Evolutionary conservation across 306 rosid species (phyloP).

Genomic region (Pyrus betulifolia): DNA sequence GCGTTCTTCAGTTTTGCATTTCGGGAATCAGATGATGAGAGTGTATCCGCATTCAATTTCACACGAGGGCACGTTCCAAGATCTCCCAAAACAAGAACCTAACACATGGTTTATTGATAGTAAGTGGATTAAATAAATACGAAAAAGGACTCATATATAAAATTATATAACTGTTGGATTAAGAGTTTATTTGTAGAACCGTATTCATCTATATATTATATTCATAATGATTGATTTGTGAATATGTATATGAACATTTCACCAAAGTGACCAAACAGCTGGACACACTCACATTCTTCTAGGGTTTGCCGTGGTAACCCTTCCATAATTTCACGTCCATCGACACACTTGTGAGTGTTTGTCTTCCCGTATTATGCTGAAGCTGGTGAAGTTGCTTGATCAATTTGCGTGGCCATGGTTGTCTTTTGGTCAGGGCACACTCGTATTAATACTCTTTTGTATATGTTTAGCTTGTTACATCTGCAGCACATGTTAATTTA

Average conservation of each 20-base stretch:
- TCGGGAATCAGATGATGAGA: too few relatives aligned
- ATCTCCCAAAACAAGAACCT: too few relatives aligned
- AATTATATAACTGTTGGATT: too few relatives aligned
- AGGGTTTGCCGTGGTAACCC: not conserved
- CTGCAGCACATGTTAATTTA: too few relatives aligned
- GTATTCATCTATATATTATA: too few relatives aligned
- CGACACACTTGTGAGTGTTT: constrained; percentile 5
- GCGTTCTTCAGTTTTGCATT: too few relatives aligned
- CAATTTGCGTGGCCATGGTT: not conserved
- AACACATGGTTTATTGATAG: too few relatives aligned
- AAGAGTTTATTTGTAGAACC: too few relatives aligned
- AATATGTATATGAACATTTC: constrained; percentile 17
- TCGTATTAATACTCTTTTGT: not conserved
- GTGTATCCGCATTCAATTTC: too few relatives aligned
- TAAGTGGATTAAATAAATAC: too few relatives aligned
- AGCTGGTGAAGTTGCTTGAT: not conserved
- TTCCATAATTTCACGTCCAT: not conserved
- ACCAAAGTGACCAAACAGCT: not conserved
- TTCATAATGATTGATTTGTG: not conserved
- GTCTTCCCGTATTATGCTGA: not conserved
- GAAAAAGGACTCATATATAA: too few relatives aligned
- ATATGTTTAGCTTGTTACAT: not conserved
- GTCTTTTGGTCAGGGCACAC: constrained; percentile 23
- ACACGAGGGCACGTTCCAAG: too few relatives aligned
- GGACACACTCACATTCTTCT: constrained; percentile 7